Conservation (phyloP, 176 grass and related monocot species). For the Poa pratensis region DNA sequence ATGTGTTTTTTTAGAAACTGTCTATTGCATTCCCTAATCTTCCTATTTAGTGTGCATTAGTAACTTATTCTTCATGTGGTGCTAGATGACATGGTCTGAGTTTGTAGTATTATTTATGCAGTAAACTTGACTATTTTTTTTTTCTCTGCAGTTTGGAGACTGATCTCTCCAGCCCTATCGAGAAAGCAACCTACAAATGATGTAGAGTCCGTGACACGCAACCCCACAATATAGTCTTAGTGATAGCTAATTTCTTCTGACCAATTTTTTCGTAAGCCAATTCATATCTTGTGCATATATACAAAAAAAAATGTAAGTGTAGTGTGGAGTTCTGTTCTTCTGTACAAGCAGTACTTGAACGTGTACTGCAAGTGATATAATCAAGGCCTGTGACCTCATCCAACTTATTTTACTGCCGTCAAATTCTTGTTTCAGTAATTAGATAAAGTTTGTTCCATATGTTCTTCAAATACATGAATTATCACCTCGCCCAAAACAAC, state of each 20-base stretch:
- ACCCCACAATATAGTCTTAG: conserved; percentile 46
- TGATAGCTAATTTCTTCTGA: neutral
- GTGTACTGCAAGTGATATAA: neutral
- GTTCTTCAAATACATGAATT: neutral
- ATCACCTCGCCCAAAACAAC: no score
- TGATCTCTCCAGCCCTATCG: conserved; percentile 58
- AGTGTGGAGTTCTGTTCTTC: neutral
- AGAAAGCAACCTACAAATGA: conserved; percentile 41
- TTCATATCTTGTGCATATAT: conserved; percentile 19
- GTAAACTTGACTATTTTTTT: neutral
- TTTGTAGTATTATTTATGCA: neutral
- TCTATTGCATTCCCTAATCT: neutral
- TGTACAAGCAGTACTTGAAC: neutral
- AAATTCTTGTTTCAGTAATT: neutral
- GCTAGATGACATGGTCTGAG: neutral
- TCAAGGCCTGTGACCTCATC: neutral
- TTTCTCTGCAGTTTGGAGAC: conserved; percentile 70
- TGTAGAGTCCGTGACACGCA: conserved; percentile 36
- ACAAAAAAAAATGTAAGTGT: neutral
- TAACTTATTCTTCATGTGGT: conserved; percentile 14
- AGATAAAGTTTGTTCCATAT: no score
- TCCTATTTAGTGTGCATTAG: neutral
- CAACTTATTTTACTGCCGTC: neutral
- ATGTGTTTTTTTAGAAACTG: neutral
- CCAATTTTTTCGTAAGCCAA: neutral